phyloP scores from a whole-genome alignment of 192 early-diverging fungal genomes.

The Cladochytrium replicatum region DNA sequence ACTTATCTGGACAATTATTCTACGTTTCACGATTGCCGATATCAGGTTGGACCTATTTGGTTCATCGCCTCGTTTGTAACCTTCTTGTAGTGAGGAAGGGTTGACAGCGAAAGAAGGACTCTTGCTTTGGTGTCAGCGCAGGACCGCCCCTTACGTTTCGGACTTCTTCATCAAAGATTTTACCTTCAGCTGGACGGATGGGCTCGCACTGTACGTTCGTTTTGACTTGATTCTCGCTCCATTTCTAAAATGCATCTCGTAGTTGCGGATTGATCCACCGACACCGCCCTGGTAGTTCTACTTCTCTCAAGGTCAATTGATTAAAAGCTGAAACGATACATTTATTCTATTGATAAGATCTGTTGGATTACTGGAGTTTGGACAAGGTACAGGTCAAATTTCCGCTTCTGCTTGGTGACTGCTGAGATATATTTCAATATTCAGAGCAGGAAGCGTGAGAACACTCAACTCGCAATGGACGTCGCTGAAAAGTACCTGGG shows the following conservation, averaged over 20 bases:
- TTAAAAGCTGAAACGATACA: too few relatives aligned
- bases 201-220: constrained; percentile 74
- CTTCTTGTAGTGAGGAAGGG: constrained; percentile 67
- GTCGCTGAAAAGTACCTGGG: constrained; percentile 82
- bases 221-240: too few relatives aligned
- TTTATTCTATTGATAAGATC: too few relatives aligned
- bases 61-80: neutral
- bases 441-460: constrained; percentile 62
- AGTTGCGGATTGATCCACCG: constrained; percentile 93
- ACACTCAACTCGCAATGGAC: constrained; percentile 86
- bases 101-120: constrained; percentile 93
- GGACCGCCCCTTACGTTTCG: constrained; percentile 75
- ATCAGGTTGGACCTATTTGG: constrained; percentile 49
- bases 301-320: too few relatives aligned
- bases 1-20: constrained; percentile 95
- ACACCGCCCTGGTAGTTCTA: constrained; percentile 59
- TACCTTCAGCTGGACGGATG: constrained; percentile 84
- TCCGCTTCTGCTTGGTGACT: too few relatives aligned
- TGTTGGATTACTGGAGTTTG: constrained; percentile 78
- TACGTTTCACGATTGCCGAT: constrained; percentile 91
- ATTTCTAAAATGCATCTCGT: constrained; percentile 3
- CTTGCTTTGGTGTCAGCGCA: constrained; percentile 92
- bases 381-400: constrained; percentile 60
- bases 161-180: constrained; percentile 87
- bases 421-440: too few relatives aligned